Evolutionary conservation across 2,329 filamentous ascomycete species (phyloP), one percentile per base, ranked within the genome.

Genomic region (Beauveria pseudobassiana): DNA sequence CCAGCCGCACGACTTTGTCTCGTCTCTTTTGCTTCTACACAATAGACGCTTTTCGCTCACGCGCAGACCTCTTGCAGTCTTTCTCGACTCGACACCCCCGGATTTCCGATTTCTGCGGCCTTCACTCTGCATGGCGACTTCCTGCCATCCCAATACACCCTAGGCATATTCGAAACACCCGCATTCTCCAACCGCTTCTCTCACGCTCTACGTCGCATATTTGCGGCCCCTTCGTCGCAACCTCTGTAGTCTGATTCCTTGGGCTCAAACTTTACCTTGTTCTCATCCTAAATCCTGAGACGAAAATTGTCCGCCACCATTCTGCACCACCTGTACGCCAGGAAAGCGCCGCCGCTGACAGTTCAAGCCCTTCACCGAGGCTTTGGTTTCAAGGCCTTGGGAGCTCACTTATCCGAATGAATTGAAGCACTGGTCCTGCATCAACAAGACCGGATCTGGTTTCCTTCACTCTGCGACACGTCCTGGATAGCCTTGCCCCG

Each of bases 191-290:
- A 65, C 64, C 63, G 59, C 66, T 61, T 63, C 64, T 64, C 68
- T 64, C 65, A 70, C 69, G 53, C 60, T 64, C 63, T 63, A 18
- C 62, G 69, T 70, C 69, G 70, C 69, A 69, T 55, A 59, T 56
- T 51, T 63, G 64, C 63, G 49, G 52, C 63, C 63, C 62, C 30
- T 52, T 56, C 45, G 60, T 62, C 60, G 53, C 60, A 62, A 62
- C 52, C n/a, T 56, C 45, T 51, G 30, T 24, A 22, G 42, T 49
- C 45, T 24, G 18, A 24, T 43, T 52, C 45, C 51, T 18, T 45
- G 52, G 30, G 4, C 38, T 61, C 42, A 26, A 14, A 7, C 14
- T 22, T 43, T 24, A 42, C 34, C 30, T 61, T 28, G 26, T 26
- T 52, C 26, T 22, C 42, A 56, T 54, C 26, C 49, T 61, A 61